These are phyloP conservation scores for Paramecium pentaurelia DNA, from an alignment of 73 alveolate species.

Conservation along the genomic window DNA sequence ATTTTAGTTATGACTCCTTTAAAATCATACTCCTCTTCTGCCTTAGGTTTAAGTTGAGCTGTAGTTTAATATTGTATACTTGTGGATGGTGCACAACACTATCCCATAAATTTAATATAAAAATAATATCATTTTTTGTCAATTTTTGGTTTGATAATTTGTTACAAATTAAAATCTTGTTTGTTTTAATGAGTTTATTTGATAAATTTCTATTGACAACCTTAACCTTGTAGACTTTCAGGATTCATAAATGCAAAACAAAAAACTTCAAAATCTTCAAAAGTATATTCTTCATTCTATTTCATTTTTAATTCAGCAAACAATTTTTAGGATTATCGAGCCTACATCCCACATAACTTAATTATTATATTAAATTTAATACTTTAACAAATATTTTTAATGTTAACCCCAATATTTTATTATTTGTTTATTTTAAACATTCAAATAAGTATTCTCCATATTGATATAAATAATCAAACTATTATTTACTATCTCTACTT, in stretches of 20 bases:
- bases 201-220: background rate
- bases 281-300: background rate
- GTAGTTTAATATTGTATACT: background rate
- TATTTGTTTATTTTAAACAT: background rate
- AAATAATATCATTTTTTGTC: background rate
- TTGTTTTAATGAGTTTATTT: background rate
- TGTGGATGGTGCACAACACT: slow-evolving; percentile 43
- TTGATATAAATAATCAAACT: slow-evolving; percentile 1
- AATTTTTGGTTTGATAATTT: background rate
- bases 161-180: background rate
- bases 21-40: slow-evolving; percentile 39
- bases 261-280: slow-evolving; percentile 2
- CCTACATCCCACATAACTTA: background rate
- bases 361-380: background rate
- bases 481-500: background rate
- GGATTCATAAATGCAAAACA: slow-evolving; percentile 24
- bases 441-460: slow-evolving; percentile 2
- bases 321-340: background rate
- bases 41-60: background rate
- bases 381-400: background rate
- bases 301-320: slow-evolving; percentile 4
- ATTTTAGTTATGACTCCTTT: slow-evolving; percentile 14
- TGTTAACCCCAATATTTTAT: background rate
- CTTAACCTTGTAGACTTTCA: background rate
- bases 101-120: background rate